These are phyloP conservation scores for Populus trichocarpa DNA, from an alignment of 441 rosid genomes.

Conservation along the genomic window DNA sequence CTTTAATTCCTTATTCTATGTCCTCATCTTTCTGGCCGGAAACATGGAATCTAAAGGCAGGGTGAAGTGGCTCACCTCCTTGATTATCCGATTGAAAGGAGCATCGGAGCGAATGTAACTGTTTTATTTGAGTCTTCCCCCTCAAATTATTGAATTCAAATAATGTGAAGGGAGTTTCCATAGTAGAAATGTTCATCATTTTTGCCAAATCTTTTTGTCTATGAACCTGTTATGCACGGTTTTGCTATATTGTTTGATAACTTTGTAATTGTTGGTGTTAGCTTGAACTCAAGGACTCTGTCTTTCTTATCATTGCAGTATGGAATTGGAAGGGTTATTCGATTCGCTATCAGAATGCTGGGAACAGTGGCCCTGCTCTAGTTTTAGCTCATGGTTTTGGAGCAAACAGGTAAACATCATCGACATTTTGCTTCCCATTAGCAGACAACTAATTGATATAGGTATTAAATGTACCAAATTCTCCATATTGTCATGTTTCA, in stretches of 20 bases:
- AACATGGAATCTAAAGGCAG: background rate
- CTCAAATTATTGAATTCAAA: background rate
- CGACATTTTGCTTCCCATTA: conserved; percentile 53
- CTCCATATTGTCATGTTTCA: conserved; percentile 16
- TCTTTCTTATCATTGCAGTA: conserved; percentile 31
- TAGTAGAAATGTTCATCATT: background rate
- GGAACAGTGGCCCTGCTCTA: conserved; percentile 71
- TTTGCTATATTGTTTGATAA: background rate
- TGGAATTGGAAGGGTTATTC: conserved; percentile 93
- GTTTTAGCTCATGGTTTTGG: conserved; percentile 91
- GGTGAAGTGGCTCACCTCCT: background rate
- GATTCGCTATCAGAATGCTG: conserved; percentile 69
- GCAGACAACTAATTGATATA: conserved; percentile 44
- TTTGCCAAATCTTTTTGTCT: background rate
- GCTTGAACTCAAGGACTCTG: background rate
- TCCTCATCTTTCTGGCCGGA: background rate
- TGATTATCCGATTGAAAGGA: background rate
- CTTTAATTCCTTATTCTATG: background rate
- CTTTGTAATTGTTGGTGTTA: background rate
- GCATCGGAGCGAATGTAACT: background rate
- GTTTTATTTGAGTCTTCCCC: background rate
- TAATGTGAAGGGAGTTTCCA: background rate
- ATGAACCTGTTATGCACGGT: background rate
- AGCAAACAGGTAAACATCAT: conserved; percentile 83
- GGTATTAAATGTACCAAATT: conserved; percentile 40